Evolutionary conservation across 108 stramenopile species (phyloP), one percentile per base, ranked within the genome.

Genomic region (Fragilaria radians): DNA sequence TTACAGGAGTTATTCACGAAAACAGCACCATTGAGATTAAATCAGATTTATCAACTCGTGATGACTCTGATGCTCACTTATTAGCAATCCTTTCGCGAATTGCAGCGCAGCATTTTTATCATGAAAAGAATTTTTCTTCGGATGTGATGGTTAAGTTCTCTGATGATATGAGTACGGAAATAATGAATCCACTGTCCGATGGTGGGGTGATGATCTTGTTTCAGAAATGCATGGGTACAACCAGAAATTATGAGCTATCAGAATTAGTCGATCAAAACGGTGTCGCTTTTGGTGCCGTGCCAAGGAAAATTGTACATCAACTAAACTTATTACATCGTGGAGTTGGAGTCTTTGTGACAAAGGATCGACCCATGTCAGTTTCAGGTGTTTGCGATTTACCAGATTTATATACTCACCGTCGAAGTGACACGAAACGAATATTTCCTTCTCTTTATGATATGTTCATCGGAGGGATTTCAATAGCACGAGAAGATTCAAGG

Each of bases 361-460:
- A 70, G 33, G 80, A 79, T 24, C 17, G 17, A 17, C 59, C 48
- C 33, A 65, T 84, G 23, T 24, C 61, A n/a, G 17, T 7, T 21
- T 27, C 19, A 23, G 31, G 11, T 18, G 22, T 29, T 56, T 29
- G 25, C 31, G 1, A 33, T 11, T 30, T 31, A 11, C 77, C 80
- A 18, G 54, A 67, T 29, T 55, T 86, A 22, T 90, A 90, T 59
- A 71, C 73, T 0, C 88, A 90, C 60, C 85, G 74, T 33, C 76
- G 88, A 18, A 71, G 81, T 1, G 56, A 56, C n/a, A 70, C 70
- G 11, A 90, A 90, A 60, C 76, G 81, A 14, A 84, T 90, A 33
- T 90, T 90, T 61, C 88, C 88, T 11, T 73, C 73, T 11, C 57
- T 90, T 17, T 90, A 86, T 52, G 88, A 90, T 45, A 90, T 90